Base-by-base conservation (phyloP, 1,284 basidiomycete genomes). In the Meira nashicola region DNA sequence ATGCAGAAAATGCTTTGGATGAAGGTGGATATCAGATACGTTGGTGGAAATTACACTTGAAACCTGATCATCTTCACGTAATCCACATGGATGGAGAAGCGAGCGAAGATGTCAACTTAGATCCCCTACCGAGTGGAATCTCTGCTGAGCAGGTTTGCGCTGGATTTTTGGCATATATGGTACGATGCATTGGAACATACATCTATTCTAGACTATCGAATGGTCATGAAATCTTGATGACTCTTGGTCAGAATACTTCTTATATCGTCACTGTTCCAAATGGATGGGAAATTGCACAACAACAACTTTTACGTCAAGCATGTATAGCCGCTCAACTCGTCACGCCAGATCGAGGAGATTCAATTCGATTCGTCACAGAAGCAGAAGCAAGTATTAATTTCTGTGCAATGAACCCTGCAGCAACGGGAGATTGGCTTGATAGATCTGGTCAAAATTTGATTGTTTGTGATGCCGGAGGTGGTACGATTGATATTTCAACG, bases 301-400 rank as follows among this genome's bases (percentile, higher is more conserved):
- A 60, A 46, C 58, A 60, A 44, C 44, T 55, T 6, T 44, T 60
- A 15, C 53, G 58, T 8, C 58, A 60, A 25, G 58, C 58, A 6
- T 60, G 58, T 43, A 55, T 60, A 33, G 54, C 44, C 43, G 58
- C 58, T n/a, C 58, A 60, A 44, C 54, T 60, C 44, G 54, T 60
- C 37, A 54, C 58, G 10, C 54, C 58, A 10, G 58, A 60, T 19
- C 53, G 58, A 1, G 50, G 54, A 10, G 58, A 60, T 21, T 46
- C 54, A 11, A 60, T 60, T 25, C 54, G 58, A 9, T 60, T 60
- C 54, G 58, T 60, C 2, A 60, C 58, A 33, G 58, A 60, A 51
- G 58, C 58, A 11, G 58, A 60, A 44, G 58, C 58, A 33, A 40
- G 37, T 19, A 60, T 60, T 37, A 57, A 55, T 37, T 60, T 55